phyloP scores from a whole-genome alignment of 805 yeast genomes.

The Peterozyma xylosa region DNA sequence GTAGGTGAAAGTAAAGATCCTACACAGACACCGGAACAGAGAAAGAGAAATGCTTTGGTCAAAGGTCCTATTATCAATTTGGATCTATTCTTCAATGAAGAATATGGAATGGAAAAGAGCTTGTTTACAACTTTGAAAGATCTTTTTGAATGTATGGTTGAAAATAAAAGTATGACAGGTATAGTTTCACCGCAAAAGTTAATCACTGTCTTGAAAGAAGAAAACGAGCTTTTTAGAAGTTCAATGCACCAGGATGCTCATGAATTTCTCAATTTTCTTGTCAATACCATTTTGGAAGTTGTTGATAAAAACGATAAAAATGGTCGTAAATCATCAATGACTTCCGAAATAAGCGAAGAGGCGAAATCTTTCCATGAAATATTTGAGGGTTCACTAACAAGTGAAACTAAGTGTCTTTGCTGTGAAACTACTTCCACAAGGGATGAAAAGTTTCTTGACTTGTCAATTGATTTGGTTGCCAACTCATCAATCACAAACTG shows the following conservation, averaged over 20 bases:
- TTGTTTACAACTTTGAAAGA: slow-evolving; percentile 72
- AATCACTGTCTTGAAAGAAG: slow-evolving; percentile 68
- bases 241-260: slow-evolving; percentile 99
- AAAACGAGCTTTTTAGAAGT: slow-evolving; percentile 78
- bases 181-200: slow-evolving; percentile 78
- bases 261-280: slow-evolving; percentile 82
- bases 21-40: slow-evolving; percentile 51
- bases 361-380: slow-evolving; percentile 55
- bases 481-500: slow-evolving; percentile 73
- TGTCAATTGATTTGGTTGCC: slow-evolving; percentile 76
- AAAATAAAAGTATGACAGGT: slow-evolving; percentile 61
- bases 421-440: slow-evolving; percentile 80
- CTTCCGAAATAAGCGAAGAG: slow-evolving; percentile 8
- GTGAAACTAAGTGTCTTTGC: slow-evolving; percentile 82
- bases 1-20: slow-evolving; percentile 35
- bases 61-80: slow-evolving; percentile 81
- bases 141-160: slow-evolving; percentile 75
- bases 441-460: slow-evolving; percentile 81
- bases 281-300: slow-evolving; percentile 61
- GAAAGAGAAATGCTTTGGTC: slow-evolving; percentile 70
- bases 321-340: slow-evolving; percentile 3
- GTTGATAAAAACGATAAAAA: slow-evolving; percentile 22
- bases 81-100: slow-evolving; percentile 54
- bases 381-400: slow-evolving; percentile 80
- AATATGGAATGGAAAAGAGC: slow-evolving; percentile 41